phyloP scores from a whole-genome alignment of 176 grass and related monocot species.

The Musa troglodytarum region DNA sequence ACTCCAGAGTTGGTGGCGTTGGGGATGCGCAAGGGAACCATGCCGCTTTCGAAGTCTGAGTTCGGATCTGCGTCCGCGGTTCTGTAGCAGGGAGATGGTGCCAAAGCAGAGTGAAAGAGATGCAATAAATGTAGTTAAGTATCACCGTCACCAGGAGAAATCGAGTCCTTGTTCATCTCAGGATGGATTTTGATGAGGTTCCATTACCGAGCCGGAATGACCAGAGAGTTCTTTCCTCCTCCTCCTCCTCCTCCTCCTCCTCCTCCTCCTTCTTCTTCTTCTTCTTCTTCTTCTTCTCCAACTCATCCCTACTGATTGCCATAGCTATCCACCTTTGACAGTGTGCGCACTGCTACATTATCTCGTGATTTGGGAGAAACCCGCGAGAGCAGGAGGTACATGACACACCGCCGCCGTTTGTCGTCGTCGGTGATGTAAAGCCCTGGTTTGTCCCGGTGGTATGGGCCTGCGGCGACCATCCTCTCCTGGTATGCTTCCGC shows the following conservation, averaged over 20 bases:
- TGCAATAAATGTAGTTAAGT: slow-evolving; percentile 34
- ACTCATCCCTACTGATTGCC: too few species aligned
- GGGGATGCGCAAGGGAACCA: slow-evolving; percentile 28
- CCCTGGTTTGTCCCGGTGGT: slow-evolving; percentile 23
- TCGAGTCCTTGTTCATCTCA: too few species aligned
- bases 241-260: slow-evolving; percentile 18
- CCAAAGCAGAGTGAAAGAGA: slow-evolving; percentile 42
- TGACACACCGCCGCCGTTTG: slow-evolving; percentile 30
- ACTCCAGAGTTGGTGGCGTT: slow-evolving; percentile 10
- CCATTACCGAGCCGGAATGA: slow-evolving; percentile 26
- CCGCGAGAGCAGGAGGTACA: slow-evolving; percentile 23
- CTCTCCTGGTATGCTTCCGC: not conserved
- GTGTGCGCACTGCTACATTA: too few species aligned
- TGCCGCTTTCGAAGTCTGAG: slow-evolving; percentile 25
- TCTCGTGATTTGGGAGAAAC: not conserved
- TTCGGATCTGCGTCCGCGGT: slow-evolving; percentile 19
- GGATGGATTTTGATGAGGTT: slow-evolving; percentile 48
- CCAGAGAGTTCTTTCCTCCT: slow-evolving; percentile 26
- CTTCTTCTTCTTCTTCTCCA: not conserved
- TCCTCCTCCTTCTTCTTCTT: too few species aligned
- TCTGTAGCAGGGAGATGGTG: slow-evolving; percentile 3
- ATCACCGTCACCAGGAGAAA: slow-evolving; percentile 2
- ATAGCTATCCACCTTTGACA: too few species aligned
- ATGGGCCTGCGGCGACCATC: slow-evolving; percentile 44
- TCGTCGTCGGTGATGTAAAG: slow-evolving; percentile 29